These are phyloP conservation scores for Fragaria nilgerrensis DNA, from an alignment of 306 rosid species.

Conservation along the genomic window DNA sequence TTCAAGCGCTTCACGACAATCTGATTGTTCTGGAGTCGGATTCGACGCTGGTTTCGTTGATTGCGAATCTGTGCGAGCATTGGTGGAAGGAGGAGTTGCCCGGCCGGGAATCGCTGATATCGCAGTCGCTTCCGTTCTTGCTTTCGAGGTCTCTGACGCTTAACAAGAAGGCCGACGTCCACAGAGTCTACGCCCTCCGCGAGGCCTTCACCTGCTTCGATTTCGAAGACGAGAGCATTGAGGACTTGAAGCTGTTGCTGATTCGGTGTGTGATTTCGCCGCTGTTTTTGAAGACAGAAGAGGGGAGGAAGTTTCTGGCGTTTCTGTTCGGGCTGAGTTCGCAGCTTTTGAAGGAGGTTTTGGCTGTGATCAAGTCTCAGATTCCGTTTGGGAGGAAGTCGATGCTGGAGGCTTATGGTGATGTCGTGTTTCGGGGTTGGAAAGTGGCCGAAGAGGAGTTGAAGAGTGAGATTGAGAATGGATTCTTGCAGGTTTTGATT, in stretches of 20 bases:
- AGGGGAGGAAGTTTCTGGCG: constrained; percentile 74
- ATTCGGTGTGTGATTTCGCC: constrained; percentile 72
- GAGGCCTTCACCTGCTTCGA: constrained; percentile 74
- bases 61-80: constrained; percentile 61
- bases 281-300: constrained; percentile 67
- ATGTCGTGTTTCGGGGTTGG: constrained; percentile 84
- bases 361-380: constrained; percentile 87
- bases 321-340: constrained; percentile 60
- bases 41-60: constrained; percentile 44
- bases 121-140: constrained; percentile 74
- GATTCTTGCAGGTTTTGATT: constrained; percentile 74
- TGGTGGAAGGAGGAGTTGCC: constrained; percentile 88
- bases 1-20: constrained; percentile 56
- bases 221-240: constrained; percentile 79
- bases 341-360: constrained; percentile 65
- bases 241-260: constrained; percentile 67
- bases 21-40: constrained; percentile 62
- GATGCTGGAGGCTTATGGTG: constrained; percentile 81
- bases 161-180: constrained; percentile 80
- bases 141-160: constrained; percentile 61
- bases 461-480: constrained; percentile 55
- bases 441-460: constrained; percentile 45
- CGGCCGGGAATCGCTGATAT: constrained; percentile 59
- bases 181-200: constrained; percentile 62
- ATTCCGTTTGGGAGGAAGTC: constrained; percentile 87